Conservation (phyloP, 495 filamentous ascomycete species). For the Alectoria sarmentosa region DNA sequence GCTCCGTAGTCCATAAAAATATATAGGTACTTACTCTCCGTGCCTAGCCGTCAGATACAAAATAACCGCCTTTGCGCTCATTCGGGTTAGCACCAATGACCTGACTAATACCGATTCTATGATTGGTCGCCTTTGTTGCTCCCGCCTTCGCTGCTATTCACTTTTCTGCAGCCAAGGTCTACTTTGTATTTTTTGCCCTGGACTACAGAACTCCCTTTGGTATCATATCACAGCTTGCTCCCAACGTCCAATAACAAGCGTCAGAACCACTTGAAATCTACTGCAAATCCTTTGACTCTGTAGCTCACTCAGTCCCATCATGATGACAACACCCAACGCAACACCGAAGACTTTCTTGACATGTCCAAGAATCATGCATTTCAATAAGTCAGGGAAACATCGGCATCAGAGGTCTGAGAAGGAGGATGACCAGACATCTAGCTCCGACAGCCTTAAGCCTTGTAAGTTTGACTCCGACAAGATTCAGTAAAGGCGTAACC, state of each 20-base stretch:
- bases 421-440: not conserved
- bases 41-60: not conserved
- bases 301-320: not conserved
- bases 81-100: not conserved
- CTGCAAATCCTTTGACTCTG: not conserved
- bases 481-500: no score
- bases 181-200: not conserved
- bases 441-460: not conserved
- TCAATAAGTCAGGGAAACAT: not conserved
- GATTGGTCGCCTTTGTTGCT: conserved; percentile 12
- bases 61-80: not conserved
- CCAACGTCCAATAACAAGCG: not conserved
- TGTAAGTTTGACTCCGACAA: not conserved
- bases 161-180: not conserved
- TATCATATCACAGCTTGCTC: not conserved
- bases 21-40: no score
- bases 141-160: not conserved
- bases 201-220: not conserved
- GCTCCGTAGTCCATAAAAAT: not conserved
- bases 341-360: not conserved
- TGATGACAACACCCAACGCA: not conserved
- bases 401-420: not conserved
- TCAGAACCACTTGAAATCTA: not conserved
- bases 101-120: conserved; percentile 16
- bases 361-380: not conserved